Evolutionary conservation across 192 early-diverging fungal genomes (phyloP).

Genomic region (Phlyctochytrium planicorne): DNA sequence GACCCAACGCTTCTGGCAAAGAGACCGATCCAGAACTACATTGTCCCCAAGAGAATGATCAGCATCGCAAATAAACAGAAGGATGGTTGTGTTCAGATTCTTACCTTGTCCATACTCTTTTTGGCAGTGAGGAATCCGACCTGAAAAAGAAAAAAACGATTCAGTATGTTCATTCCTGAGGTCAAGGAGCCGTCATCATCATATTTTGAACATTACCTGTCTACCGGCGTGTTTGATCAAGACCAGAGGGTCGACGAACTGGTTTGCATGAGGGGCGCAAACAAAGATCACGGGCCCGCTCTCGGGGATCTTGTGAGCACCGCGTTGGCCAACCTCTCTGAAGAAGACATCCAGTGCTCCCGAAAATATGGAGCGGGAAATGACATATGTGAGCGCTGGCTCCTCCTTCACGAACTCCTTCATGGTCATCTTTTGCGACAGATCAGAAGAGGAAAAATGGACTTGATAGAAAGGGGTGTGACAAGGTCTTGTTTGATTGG

Average conservation of each 20-base stretch:
- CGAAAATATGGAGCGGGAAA: constrained; percentile 13
- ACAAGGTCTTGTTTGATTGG: too few relatives aligned
- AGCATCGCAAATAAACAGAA: background rate
- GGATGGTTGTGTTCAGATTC: too few relatives aligned
- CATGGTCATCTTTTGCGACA: background rate
- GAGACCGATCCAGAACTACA: constrained; percentile 72
- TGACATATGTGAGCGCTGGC: background rate
- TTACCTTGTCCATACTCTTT: constrained; percentile 77
- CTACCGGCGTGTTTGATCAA: constrained; percentile 79
- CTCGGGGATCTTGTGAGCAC: constrained; percentile 41
- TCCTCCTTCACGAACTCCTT: too few relatives aligned
- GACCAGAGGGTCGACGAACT: constrained; percentile 95
- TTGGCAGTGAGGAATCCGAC: constrained; percentile 46
- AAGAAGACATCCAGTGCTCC: constrained; percentile 52
- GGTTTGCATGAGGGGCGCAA: constrained; percentile 52
- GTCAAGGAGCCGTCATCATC: constrained; percentile 5
- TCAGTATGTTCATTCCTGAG: background rate
- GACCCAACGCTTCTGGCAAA: constrained; percentile 75
- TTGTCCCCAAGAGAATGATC: too few relatives aligned
- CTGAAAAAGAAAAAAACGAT: background rate
- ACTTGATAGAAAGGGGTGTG: too few relatives aligned
- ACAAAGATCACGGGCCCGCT: constrained; percentile 95
- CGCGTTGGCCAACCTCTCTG: constrained; percentile 71
- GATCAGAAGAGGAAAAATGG: background rate
- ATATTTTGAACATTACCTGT: constrained; percentile 53